Base-by-base conservation (phyloP, 441 rosid species). In the Populus trichocarpa region DNA sequence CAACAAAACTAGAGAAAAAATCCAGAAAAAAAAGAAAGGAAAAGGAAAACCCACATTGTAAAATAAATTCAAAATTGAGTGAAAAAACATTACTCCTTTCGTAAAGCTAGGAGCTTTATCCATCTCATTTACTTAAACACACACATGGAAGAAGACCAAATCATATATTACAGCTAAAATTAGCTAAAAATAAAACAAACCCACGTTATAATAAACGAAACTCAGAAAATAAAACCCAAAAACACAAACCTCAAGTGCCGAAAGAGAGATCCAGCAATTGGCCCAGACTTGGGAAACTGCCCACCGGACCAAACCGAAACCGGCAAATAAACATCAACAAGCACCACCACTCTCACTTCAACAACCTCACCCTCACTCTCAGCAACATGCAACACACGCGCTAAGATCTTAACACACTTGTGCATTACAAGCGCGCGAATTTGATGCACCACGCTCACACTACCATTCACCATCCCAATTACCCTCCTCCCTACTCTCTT, bases 251-350 rank as follows among this genome's bases (percentile, higher is more conserved):
- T 91, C 82, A 95, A 72, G 79, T 95, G 98, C 79, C 89, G 84
- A 77, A 91, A 90, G 64, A 95, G 82, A 22, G 93, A 79, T 74
- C 88, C 91, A 59, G 96, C 97, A 70, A 88, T 65, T 22, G 92
- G 73, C 12, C 84, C 83, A 2, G 80, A 88, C 75, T 81, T 88
- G 0, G 98, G 95, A 76, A 95, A 92, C 86, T 93, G 98, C 97
- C 97, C 91, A 4, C 94, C 96, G 7, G 88, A 78, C 96, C 95
- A 93, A 77, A 90, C 66, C n/a, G 83, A 89, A 77, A 89, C 26
- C 20, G 91, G 96, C 70, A 95, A 72, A 76, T 84, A 90, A 22
- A 92, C 93, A 80, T 95, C 99, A 26, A 93, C 94, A 69, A 95
- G 84, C 71, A 91, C 90, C 38, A 87, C 88, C 14, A 83, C 93